Evolutionary conservation across 2,329 filamentous ascomycete genomes (phyloP).

Genomic region (Xylaria sp.): DNA sequence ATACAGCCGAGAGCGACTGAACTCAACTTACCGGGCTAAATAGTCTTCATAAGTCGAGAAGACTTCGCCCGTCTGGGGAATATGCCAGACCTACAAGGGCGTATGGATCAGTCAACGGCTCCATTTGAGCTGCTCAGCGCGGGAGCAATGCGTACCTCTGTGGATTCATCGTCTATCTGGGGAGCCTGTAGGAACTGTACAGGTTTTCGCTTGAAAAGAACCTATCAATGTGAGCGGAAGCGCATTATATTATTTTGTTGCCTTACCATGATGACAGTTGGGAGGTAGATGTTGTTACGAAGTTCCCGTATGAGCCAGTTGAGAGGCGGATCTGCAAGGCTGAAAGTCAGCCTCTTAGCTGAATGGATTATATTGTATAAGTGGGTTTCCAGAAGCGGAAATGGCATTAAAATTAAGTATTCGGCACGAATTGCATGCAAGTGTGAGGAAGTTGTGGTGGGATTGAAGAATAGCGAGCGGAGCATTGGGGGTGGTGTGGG

Average conservation of each 20-base stretch:
- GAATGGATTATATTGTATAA: conserved; percentile 6
- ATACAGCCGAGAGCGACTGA: neutral
- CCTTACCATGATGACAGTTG: conserved; percentile 44
- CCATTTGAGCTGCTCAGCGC: conserved; percentile 12
- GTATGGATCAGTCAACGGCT: conserved; percentile 38
- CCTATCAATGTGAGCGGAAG: conserved; percentile 63
- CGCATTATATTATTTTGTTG: conserved; percentile 12
- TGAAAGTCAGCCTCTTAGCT: conserved; percentile 50
- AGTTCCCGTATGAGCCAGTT: conserved; percentile 6
- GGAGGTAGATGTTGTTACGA: conserved; percentile 35
- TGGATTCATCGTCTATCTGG: conserved; percentile 80
- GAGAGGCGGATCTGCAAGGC: conserved; percentile 55
- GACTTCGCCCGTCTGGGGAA: conserved; percentile 88
- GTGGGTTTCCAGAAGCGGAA: conserved; percentile 15
- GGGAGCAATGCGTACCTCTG: conserved; percentile 71
- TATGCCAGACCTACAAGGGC: conserved; percentile 83
- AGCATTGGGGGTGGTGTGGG: neutral
- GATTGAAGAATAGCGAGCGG: conserved; percentile 14
- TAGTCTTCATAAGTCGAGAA: conserved; percentile 92
- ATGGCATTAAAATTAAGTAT: neutral
- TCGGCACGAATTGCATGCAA: neutral
- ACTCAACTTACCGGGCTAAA: conserved; percentile 74
- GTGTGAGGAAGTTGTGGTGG: conserved; percentile 19
- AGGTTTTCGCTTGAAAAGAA: conserved; percentile 95
- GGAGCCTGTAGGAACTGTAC: conserved; percentile 82